phyloP scores from a whole-genome alignment of 176 grass and related monocot species.

The Aegilops sharonensis region DNA sequence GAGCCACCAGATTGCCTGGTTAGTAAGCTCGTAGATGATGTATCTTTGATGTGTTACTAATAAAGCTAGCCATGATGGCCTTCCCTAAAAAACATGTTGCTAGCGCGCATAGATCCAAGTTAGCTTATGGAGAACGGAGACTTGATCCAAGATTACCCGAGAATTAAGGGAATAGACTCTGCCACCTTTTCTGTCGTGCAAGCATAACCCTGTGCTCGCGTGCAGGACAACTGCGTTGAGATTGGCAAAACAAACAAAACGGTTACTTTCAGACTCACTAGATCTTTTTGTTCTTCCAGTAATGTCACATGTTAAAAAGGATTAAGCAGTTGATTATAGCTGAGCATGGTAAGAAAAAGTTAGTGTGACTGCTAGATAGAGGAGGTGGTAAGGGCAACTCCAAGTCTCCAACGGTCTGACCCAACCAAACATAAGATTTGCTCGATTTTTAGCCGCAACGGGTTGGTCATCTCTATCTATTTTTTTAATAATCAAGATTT shows the following conservation, averaged over 20 bases:
- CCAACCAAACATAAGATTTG: too few species aligned
- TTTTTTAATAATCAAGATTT: too few species aligned
- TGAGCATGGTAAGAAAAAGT: background rate
- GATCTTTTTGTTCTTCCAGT: too few species aligned
- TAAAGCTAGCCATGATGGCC: too few species aligned
- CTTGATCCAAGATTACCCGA: conserved; percentile 13
- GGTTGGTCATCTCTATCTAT: too few species aligned
- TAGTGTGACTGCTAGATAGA: background rate
- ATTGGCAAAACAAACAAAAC: background rate
- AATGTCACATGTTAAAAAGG: background rate
- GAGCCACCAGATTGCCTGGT: too few species aligned
- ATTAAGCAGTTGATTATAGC: background rate
- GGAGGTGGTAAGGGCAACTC: background rate
- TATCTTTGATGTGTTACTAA: too few species aligned
- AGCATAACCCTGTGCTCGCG: background rate
- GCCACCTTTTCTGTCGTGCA: background rate
- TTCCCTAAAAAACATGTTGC: background rate
- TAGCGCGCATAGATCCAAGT: background rate
- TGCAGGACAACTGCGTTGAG: conserved; percentile 21
- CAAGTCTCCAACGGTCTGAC: too few species aligned
- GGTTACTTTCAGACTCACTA: too few species aligned
- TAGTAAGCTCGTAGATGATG: too few species aligned
- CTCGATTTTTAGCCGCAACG: too few species aligned
- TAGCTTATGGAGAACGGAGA: background rate
- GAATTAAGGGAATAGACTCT: conserved; percentile 18